phyloP scores from a whole-genome alignment of 192 early-diverging fungal genomes.

The Gaertneriomyces semiglobifer region DNA sequence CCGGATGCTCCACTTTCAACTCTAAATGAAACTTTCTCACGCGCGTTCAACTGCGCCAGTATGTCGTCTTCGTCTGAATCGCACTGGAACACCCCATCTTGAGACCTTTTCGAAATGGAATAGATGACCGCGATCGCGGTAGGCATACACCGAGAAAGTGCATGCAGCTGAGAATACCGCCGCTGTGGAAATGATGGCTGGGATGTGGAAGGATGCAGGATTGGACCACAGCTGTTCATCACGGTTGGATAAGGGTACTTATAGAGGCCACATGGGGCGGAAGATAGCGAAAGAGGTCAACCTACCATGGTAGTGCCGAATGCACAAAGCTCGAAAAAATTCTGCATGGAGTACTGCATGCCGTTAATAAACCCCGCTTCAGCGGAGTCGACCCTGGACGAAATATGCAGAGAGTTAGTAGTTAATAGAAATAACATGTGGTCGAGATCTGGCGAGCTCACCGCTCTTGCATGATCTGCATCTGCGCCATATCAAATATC shows the following conservation, averaged over 20 bases:
- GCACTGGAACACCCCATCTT: constrained; percentile 9
- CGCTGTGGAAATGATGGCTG: constrained; percentile 24
- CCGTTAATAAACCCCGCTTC: constrained; percentile 36
- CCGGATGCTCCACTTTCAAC: too few relatives aligned
- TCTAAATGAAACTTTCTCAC: too few relatives aligned
- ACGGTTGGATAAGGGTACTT: background rate
- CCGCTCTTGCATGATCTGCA: constrained; percentile 47
- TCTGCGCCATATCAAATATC: constrained; percentile 46
- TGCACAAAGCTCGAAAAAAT: constrained; percentile 42
- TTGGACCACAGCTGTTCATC: constrained; percentile 26
- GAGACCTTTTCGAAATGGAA: constrained; percentile 28
- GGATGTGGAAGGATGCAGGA: constrained; percentile 34
- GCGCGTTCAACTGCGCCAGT: too few relatives aligned
- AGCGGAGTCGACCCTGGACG: constrained; percentile 19
- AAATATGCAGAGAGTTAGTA: background rate
- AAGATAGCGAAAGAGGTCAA: constrained; percentile 10
- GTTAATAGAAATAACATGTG: background rate
- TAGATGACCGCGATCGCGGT: constrained; percentile 23
- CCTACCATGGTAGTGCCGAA: constrained; percentile 39
- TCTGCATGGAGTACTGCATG: constrained; percentile 40
- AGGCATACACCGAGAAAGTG: constrained; percentile 27
- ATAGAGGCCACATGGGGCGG: background rate
- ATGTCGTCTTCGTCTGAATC: too few relatives aligned
- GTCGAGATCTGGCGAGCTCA: background rate
- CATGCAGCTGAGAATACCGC: constrained; percentile 31